Evolutionary conservation across 2,329 filamentous ascomycete genomes (phyloP), one percentile per base, ranked within the genome.

Genomic region (Epichloe aotearoae): DNA sequence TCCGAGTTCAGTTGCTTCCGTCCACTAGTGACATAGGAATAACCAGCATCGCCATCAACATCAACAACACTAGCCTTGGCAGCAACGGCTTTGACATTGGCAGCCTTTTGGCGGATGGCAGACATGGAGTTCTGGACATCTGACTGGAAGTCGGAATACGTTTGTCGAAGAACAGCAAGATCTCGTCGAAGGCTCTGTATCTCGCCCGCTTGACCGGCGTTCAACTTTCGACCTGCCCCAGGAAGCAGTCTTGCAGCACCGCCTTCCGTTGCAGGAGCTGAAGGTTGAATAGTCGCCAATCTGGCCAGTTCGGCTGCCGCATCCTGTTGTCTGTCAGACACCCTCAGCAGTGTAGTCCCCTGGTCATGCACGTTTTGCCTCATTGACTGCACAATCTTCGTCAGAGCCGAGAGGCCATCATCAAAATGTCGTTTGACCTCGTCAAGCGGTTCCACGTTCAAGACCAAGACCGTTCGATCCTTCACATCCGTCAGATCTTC

Each of bases 351-450:
- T 6, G 88, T 82, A 3, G 80, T 77, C 46, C 87, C 82, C 61
- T 97, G 93, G 44, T 89, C 86, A 52, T 89, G 84, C 10, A 98
- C 76, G 42, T 86, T 84, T 49, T 86, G 84, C 65, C 86, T 88
- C 52, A 98, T 82, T 51, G 87, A 83, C 59, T 94, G 86, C n/a
- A 98, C 82, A 33, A 95, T 77, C 51, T 82, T 80, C 57, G 84
- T 87, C 47, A 98, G 73, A 6, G 84, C 82, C 10, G 84, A 83
- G 47, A 98, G 75, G 41, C 90, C 88, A 56, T 98, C 91, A 56
- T 98, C 93, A 56, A 98, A 89, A 62, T 97, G 93, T 46, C 83
- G 83, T 69, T 97, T 97, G 38, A 98, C 90, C 67, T 98, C 93
- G 63, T 98, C 93, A 4, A 98, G 76, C 15, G 84, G 80, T 62